Conservation (phyloP, 805 yeast species). For the Starmerella tilneyi region DNA sequence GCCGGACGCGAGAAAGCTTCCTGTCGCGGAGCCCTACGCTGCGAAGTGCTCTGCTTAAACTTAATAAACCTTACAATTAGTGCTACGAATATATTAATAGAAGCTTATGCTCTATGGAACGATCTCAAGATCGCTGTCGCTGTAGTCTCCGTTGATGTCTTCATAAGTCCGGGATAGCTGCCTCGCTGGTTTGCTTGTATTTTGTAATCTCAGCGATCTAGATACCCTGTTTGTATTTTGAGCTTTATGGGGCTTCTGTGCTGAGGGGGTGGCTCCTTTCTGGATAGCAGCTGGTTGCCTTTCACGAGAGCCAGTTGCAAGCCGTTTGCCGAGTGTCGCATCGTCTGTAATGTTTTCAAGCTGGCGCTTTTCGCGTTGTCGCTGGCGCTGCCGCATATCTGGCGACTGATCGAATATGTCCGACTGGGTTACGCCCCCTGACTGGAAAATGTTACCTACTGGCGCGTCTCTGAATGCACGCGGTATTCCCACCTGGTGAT, state of each 20-base stretch:
- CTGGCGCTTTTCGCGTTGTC: conserved; percentile 24
- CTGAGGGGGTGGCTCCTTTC: not conserved
- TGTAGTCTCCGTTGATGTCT: conserved; percentile 8
- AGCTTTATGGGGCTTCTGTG: not conserved
- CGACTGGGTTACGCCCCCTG: conserved; percentile 21
- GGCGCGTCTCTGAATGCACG: conserved; percentile 23
- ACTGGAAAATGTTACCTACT: conserved; percentile 18
- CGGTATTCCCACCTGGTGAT: conserved; percentile 23
- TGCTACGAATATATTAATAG: not conserved
- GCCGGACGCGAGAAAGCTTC: no score
- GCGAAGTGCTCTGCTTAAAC: no score
- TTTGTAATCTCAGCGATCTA: no score
- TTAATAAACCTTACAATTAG: not conserved
- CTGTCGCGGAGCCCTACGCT: no score
- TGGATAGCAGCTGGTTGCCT: not conserved
- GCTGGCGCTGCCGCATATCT: conserved; percentile 31
- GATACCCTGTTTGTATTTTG: not conserved
- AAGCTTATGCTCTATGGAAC: no score
- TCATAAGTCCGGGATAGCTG: no score
- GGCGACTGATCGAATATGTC: conserved; percentile 37
- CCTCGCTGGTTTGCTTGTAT: no score
- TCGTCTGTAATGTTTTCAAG: conserved; percentile 29
- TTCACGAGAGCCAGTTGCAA: conserved; percentile 18
- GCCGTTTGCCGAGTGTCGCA: conserved; percentile 31
- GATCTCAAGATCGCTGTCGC: conserved; percentile 24